Evolutionary conservation across 257 asterid genomes (phyloP), one percentile per base, ranked within the genome.

Genomic region (Ocimum tenuiflorum): DNA sequence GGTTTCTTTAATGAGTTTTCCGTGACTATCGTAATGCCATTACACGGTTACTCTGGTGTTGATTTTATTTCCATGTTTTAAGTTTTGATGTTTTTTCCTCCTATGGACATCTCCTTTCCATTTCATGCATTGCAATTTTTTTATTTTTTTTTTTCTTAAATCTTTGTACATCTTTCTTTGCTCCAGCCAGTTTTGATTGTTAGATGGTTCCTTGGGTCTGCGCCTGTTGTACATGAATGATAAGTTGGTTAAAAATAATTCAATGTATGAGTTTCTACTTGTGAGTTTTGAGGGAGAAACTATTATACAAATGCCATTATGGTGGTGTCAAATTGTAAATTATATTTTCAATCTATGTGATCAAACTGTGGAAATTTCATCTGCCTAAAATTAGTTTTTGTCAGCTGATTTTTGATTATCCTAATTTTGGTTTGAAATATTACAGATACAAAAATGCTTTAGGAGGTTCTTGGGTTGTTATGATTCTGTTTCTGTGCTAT

Each of bases 381-480:
- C 20, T n/a, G 19, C 33, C 38, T 20, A 39, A 17, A 17, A 27
- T 27, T 27, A 4, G 31, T 63, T 23, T 63, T 23, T 42, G 47
- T 54, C 54, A 43, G 41, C 67, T 59, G 57, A 57, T 60, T 20
- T 15, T 55, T 14, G 31, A 39, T 67, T 60, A 51, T 29, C 41
- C 48, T 60, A 39, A 71, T 60, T 39, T 36, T 62, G 22, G 63
- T 62, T 60, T 66, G 69, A 38, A 62, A 60, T 68, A 35, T 50
- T 80, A 73, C 83, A 90, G 97, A 72, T 91, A 91, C 82, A 88
- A 86, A 77, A 81, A 84, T 86, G 97, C 96, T 39, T 55, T 88
- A 74, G 97, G 97, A 61, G 97, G 97, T 65, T 61, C 84, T 23
- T 91, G 96, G 96, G 97, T 88, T 2, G 96, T 91, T 75, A 56